Evolutionary conservation across 805 yeast genomes (phyloP), one percentile per base, ranked within the genome.

Genomic region (Candida fluviatilis): DNA sequence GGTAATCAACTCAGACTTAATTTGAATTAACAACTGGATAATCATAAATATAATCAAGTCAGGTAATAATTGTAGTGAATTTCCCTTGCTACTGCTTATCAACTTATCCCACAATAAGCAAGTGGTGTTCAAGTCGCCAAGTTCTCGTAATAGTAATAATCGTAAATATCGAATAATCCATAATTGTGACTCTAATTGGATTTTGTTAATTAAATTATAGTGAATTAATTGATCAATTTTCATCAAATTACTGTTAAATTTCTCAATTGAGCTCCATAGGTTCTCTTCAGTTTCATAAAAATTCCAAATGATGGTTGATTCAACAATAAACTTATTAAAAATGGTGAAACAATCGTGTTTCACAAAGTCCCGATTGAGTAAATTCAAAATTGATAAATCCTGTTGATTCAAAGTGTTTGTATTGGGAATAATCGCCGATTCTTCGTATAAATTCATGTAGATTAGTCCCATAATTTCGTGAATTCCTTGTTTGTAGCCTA

Each of bases 131-230:
- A 63, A 43, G 18, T 64, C 58, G 1, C 76, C 78, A 19, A 76
- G 50, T 45, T 76, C 82, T 36, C 82, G 54, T 5, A 69, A 56
- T 13, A 75, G 54, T 3, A 75, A 43, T 25, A 76, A 55, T 18
- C 80, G 53, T 19, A 71, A 64, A 53, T 70, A 76, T 31, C 82
- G 50, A n/a, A 76, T 70, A 18, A 75, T 59, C 81, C 81, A 76
- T 31, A 76, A 60, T 37, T 75, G 74, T 2, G 76, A 64, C 41
- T 75, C 80, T 4, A 75, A 52, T 40, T 64, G 61, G 27, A 73
- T 57, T 44, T 66, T 69, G 35, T 64, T 67, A 12, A 65, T 53
- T 28, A 75, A 50, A 40, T 62, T 62, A 45, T 72, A 71, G 44
- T 72, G 75, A 13, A 74, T 58, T 13, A 68, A 56, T 35, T 66